Conservation (phyloP, 495 filamentous ascomycete species). For the Durotheca rogersii region DNA sequence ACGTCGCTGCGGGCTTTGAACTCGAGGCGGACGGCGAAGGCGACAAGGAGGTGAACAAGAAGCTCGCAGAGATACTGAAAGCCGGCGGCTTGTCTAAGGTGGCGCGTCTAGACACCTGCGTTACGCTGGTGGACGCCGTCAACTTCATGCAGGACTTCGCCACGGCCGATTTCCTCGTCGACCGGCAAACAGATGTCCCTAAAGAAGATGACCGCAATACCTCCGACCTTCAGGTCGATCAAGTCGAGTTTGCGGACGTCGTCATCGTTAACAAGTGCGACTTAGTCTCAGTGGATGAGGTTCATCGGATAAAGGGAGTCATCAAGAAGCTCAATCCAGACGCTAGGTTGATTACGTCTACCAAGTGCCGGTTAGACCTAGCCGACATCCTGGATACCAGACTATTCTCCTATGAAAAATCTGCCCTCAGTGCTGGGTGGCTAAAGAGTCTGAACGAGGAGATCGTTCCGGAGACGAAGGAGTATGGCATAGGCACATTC, state of each 20-base stretch:
- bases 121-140: slow-evolving; percentile 61
- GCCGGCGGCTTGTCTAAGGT: slow-evolving; percentile 54
- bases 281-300: slow-evolving; percentile 39
- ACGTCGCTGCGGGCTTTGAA: slow-evolving; percentile 22
- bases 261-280: slow-evolving; percentile 57
- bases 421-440: slow-evolving; percentile 30
- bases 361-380: slow-evolving; percentile 50
- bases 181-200: slow-evolving; percentile 43
- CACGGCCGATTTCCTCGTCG: slow-evolving; percentile 57
- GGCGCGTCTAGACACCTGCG: slow-evolving; percentile 58
- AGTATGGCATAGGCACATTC: slow-evolving; percentile 60
- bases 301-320: slow-evolving; percentile 45
- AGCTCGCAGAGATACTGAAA: slow-evolving; percentile 39
- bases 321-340: slow-evolving; percentile 52
- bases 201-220: slow-evolving; percentile 61
- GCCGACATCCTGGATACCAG: slow-evolving; percentile 53
- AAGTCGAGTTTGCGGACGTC: slow-evolving; percentile 64
- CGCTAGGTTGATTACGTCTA: slow-evolving; percentile 51
- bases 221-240: slow-evolving; percentile 61
- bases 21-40: slow-evolving; percentile 25
- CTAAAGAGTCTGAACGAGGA: slow-evolving; percentile 35
- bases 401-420: slow-evolving; percentile 39
- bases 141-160: slow-evolving; percentile 58
- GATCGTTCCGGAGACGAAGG: slow-evolving; percentile 56
- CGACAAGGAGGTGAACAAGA: slow-evolving; percentile 26